A percentile compares a stretch with the other conserved stretches of the same genome.
These are phyloP conservation scores for Mortierella sp. DNA, from an alignment of 371 early-diverging fungal species.

Conservation along the genomic window DNA sequence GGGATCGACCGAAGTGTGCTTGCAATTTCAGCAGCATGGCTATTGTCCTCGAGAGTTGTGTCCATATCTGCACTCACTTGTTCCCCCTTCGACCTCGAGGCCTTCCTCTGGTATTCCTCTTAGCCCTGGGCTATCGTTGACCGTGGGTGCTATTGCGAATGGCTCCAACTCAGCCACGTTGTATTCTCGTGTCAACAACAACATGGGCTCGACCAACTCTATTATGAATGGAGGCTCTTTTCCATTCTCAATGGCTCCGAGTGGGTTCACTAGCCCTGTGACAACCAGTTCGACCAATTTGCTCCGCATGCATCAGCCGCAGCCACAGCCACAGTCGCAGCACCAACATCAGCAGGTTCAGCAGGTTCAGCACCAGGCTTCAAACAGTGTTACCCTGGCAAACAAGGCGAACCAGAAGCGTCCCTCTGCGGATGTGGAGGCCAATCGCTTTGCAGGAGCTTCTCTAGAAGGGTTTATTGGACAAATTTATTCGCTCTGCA, in stretches of 20 bases:
- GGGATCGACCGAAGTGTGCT: constrained; percentile 51
- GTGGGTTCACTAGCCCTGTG: constrained; percentile 13
- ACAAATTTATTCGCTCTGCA: constrained; percentile 75
- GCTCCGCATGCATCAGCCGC: constrained; percentile 24
- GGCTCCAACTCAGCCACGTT: constrained; percentile 7
- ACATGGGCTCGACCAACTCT: constrained; percentile 14
- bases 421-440: constrained; percentile 38
- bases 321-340: constrained; percentile 33
- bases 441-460: constrained; percentile 67
- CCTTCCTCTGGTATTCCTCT: constrained; percentile 20
- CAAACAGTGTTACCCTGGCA: constrained; percentile 33
- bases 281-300: constrained; percentile 13
- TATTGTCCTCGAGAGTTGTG: constrained; percentile 66
- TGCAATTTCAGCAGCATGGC: constrained; percentile 62
- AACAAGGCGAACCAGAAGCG: constrained; percentile 48
- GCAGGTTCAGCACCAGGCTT: constrained; percentile 30
- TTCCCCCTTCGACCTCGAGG: constrained; percentile 13
- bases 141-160: constrained; percentile 15
- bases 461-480: constrained; percentile 70
- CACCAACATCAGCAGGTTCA: constrained; percentile 14
- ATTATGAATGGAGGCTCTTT: constrained; percentile 3
- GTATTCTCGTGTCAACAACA: constrained; percentile 23
- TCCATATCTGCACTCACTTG: constrained; percentile 57
- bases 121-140: constrained; percentile 20
- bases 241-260: constrained; percentile 19